Evolutionary conservation across 2,329 filamentous ascomycete genomes (phyloP).

Genomic region (Calonectria montana): DNA sequence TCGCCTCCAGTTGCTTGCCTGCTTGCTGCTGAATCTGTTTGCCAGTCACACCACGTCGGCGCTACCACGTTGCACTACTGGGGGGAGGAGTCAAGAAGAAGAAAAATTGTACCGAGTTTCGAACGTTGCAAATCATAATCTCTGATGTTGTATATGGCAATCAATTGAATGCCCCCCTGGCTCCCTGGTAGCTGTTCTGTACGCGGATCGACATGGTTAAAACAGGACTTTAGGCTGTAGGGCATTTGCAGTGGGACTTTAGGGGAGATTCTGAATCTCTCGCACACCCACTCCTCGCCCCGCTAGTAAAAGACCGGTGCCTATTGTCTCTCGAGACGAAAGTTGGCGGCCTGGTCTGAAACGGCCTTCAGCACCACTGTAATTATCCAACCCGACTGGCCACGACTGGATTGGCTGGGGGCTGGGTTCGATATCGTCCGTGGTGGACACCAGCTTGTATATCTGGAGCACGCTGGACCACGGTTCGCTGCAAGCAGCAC

Average conservation of each 20-base stretch:
- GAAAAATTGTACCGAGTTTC: background rate
- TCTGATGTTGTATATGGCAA: background rate
- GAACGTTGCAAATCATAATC: background rate
- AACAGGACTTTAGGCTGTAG: background rate
- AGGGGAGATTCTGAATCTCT: background rate
- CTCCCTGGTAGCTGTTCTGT: background rate
- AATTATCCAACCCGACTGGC: background rate
- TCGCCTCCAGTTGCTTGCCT: background rate
- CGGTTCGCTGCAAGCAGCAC: background rate
- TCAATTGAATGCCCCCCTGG: background rate
- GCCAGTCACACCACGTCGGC: background rate
- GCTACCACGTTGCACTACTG: background rate
- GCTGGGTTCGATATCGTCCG: background rate
- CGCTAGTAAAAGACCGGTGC: background rate
- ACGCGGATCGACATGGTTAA: conserved; percentile 1
- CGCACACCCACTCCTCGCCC: background rate
- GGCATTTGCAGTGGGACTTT: background rate
- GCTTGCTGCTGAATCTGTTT: background rate
- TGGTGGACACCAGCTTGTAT: background rate
- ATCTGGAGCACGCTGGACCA: background rate
- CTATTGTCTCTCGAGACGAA: background rate
- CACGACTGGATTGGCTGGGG: background rate
- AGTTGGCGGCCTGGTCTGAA: background rate
- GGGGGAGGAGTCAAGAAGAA: background rate
- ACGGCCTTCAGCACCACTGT: background rate